phyloP scores from a whole-genome alignment of 352 stramenopile species.

The Phytopythium montanum region DNA sequence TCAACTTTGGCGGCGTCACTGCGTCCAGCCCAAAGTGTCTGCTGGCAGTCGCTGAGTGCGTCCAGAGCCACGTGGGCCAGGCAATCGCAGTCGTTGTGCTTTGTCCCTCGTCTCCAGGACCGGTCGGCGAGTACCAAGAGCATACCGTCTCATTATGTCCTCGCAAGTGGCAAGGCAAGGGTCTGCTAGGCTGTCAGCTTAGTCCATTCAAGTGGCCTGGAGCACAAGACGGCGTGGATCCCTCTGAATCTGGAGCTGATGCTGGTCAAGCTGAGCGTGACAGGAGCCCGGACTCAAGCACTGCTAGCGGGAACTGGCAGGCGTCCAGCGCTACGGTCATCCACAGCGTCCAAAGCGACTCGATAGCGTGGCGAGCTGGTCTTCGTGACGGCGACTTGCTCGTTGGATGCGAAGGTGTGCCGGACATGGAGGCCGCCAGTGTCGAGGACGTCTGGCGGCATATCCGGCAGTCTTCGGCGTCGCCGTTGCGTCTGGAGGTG shows the following conservation, averaged over 20 bases:
- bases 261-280: not conserved
- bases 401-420: constrained; percentile 22
- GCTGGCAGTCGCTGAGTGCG: constrained; percentile 39
- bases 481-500: constrained; percentile 30
- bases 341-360: constrained; percentile 27
- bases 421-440: constrained; percentile 9
- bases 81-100: constrained; percentile 33
- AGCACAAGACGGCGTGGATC: not conserved
- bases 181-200: constrained; percentile 56
- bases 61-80: constrained; percentile 41
- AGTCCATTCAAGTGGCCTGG: constrained; percentile 54
- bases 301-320: not conserved
- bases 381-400: constrained; percentile 49
- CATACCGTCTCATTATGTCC: constrained; percentile 20
- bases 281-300: not conserved
- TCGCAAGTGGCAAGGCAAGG: constrained; percentile 62
- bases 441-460: not conserved
- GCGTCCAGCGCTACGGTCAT: constrained; percentile 27
- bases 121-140: constrained; percentile 10
- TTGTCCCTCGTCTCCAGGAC: constrained; percentile 10
- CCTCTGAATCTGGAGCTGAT: not conserved
- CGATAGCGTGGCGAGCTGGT: constrained; percentile 25
- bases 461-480: constrained; percentile 7
- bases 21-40: constrained; percentile 47
- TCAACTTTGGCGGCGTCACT: constrained; percentile 47